A percentile compares a stretch with the other conserved stretches of the same genome.
Conservation (phyloP, 768 basidiomycete genomes). For the Scleroderma bovista region DNA sequence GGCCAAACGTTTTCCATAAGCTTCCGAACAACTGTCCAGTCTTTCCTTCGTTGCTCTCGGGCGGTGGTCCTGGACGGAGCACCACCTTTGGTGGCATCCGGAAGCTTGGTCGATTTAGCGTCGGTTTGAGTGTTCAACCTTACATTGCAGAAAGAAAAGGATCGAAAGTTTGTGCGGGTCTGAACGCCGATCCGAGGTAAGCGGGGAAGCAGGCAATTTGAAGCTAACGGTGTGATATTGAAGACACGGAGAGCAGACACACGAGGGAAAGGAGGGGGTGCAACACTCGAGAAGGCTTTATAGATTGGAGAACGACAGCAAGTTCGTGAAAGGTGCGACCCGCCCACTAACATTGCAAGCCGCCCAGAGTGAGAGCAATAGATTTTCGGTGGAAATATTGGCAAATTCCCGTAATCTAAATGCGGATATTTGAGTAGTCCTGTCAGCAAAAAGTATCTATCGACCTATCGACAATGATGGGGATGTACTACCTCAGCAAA, state of each 20-base stretch:
- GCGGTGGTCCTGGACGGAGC: conserved; percentile 9
- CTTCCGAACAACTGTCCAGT: conserved; percentile 82
- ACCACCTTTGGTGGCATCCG: conserved; percentile 2
- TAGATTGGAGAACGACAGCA: conserved; percentile 18
- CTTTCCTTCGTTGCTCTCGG: conserved; percentile 61
- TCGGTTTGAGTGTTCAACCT: conserved; percentile 2
- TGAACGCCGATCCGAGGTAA: conserved; percentile 1
- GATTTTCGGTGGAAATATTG: too few relatives aligned
- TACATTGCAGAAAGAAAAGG: conserved; percentile 16
- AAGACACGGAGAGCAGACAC: neutral
- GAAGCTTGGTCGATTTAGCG: neutral
- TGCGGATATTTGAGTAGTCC: too few relatives aligned
- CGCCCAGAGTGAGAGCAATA: too few relatives aligned
- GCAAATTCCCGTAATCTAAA: too few relatives aligned
- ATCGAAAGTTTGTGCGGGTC: neutral
- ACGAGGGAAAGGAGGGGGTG: neutral
- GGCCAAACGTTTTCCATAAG: conserved; percentile 95
- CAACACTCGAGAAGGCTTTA: conserved; percentile 5
- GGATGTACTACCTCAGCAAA: too few relatives aligned
- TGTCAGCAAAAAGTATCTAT: too few relatives aligned
- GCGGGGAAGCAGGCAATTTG: conserved; percentile 3
- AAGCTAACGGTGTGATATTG: neutral
- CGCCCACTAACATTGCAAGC: conserved; percentile 18
- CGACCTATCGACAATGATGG: too few relatives aligned
- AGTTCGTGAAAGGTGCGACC: conserved; percentile 6